phyloP scores from a whole-genome alignment of 805 yeast genomes.

The Komagataella pseudopastoris region DNA sequence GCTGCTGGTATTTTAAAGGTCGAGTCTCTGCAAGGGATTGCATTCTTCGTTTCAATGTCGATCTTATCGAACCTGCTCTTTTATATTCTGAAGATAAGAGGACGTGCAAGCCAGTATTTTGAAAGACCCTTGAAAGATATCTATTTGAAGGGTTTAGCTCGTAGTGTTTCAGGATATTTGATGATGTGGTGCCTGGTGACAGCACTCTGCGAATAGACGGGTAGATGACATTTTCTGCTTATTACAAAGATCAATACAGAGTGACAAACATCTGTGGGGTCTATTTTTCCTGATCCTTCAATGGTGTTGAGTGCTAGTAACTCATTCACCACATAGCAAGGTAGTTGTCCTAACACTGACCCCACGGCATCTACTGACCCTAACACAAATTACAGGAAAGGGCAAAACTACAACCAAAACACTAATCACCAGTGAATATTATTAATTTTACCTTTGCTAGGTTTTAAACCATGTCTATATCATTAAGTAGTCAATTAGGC shows the following conservation, averaged over 20 bases:
- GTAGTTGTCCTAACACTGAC: too few relatives aligned
- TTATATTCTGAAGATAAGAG: slow-evolving; percentile 19
- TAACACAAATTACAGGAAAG: too few relatives aligned
- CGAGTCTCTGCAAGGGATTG: slow-evolving; percentile 34
- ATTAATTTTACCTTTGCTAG: too few relatives aligned
- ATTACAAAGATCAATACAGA: neutral
- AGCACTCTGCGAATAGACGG: slow-evolving; percentile 17
- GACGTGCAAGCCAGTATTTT: slow-evolving; percentile 22
- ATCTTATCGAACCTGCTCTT: slow-evolving; percentile 18
- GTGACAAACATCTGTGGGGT: neutral
- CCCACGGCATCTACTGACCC: too few relatives aligned
- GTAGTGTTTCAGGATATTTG: slow-evolving; percentile 36
- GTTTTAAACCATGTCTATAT: neutral
- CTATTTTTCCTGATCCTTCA: neutral
- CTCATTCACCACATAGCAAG: neutral
- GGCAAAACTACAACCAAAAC: too few relatives aligned
- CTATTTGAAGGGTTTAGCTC: slow-evolving; percentile 26
- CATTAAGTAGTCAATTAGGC: slow-evolving; percentile 23
- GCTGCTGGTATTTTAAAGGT: slow-evolving; percentile 42
- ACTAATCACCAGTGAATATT: too few relatives aligned
- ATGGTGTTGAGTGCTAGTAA: neutral
- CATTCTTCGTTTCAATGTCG: slow-evolving; percentile 24
- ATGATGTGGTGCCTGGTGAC: slow-evolving; percentile 47
- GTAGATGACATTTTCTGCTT: neutral
- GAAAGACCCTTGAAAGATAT: slow-evolving; percentile 24